These are phyloP conservation scores for Centaurea solstitialis DNA, from an alignment of 129 eudicot genomes.

Conservation along the genomic window DNA sequence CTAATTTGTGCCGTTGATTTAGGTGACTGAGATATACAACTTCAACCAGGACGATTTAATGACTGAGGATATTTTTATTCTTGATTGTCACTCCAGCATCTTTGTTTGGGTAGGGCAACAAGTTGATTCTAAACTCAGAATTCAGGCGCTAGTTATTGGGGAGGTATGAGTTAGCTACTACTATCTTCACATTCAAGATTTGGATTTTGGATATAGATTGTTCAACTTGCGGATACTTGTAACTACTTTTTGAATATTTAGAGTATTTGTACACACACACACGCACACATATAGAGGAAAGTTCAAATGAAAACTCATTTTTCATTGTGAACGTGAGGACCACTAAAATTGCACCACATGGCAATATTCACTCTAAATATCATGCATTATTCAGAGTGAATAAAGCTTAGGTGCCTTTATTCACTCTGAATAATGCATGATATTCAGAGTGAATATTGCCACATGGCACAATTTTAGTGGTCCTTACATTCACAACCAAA, in stretches of 20 bases:
- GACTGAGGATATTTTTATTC: constrained; percentile 88
- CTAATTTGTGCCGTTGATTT: constrained; percentile 12
- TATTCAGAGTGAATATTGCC: too few species aligned
- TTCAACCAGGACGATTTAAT: constrained; percentile 87
- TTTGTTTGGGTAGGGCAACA: constrained; percentile 91
- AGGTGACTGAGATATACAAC: constrained; percentile 86
- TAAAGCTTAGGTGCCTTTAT: too few species aligned
- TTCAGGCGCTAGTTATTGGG: constrained; percentile 65
- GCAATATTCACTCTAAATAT: too few species aligned
- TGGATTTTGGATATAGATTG: neutral
- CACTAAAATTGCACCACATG: too few species aligned
- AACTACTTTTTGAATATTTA: neutral
- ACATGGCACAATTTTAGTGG: too few species aligned
- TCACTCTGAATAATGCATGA: too few species aligned
- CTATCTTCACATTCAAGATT: neutral
- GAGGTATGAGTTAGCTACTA: constrained; percentile 58
- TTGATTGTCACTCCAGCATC: constrained; percentile 84
- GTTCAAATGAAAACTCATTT: too few species aligned
- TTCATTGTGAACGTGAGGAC: too few species aligned
- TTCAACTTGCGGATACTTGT: neutral
- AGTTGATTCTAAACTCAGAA: constrained; percentile 66
- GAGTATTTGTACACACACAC: too few species aligned
- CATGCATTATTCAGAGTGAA: too few species aligned
- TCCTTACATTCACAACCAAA: too few species aligned
- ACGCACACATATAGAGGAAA: too few species aligned